Conservation (phyloP, 352 stramenopile genomes). For the Globisporangium megalacanthum region DNA sequence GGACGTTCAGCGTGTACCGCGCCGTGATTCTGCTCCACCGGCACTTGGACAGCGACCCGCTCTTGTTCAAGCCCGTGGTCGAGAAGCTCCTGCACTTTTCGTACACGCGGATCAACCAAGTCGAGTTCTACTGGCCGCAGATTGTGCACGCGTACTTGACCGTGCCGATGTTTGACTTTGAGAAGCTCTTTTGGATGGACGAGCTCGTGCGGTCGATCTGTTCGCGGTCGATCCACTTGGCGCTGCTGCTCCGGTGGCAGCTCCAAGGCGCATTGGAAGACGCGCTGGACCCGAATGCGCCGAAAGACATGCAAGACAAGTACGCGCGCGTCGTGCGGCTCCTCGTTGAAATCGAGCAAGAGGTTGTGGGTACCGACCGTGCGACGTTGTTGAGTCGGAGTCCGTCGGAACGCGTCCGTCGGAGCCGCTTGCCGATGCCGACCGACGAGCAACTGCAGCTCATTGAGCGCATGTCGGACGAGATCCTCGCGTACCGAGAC, state of each 20-base stretch:
- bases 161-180: conserved; percentile 86
- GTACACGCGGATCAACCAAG: conserved; percentile 86
- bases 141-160: conserved; percentile 87
- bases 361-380: conserved; percentile 70
- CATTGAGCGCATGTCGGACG: conserved; percentile 75
- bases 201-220: conserved; percentile 86
- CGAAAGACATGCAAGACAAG: conserved; percentile 83
- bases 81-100: conserved; percentile 82
- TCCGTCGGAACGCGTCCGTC: conserved; percentile 32
- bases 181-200: conserved; percentile 89
- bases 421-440: conserved; percentile 67
- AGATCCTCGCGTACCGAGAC: conserved; percentile 62
- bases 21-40: conserved; percentile 83
- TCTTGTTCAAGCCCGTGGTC: conserved; percentile 85
- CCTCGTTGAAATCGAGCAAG: conserved; percentile 84
- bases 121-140: conserved; percentile 91
- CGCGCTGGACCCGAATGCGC: conserved; percentile 68
- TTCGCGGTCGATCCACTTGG: conserved; percentile 81
- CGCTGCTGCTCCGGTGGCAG: conserved; percentile 80
- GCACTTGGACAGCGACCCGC: conserved; percentile 77
- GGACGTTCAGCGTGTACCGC: conserved; percentile 76
- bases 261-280: conserved; percentile 85
- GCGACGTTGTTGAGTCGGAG: conserved; percentile 57
- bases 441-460: conserved; percentile 81
- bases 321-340: conserved; percentile 77